Base-by-base conservation (phyloP, 2,329 filamentous ascomycete species). In the Pestalotiopsis sp. region DNA sequence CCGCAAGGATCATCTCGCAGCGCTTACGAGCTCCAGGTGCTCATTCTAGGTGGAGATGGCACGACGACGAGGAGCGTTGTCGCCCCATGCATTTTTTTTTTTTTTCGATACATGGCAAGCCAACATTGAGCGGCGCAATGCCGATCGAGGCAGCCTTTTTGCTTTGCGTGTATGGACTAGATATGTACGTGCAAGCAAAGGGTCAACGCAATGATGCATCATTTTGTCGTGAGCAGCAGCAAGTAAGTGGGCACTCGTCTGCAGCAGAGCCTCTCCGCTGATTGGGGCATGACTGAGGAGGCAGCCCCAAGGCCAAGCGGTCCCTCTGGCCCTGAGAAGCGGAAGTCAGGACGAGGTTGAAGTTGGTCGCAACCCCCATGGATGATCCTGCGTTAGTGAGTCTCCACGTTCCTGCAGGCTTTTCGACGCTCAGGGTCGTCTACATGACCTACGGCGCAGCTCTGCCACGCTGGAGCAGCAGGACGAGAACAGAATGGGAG, bases 401-500 rank as follows among this genome's bases (percentile, higher is more conserved):
- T 59, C 57, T 36, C 57, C 57, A 59, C 57, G 57, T 59, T 59
- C 57, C 57, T 59, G 57, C 57, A 59, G 57, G 57, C 57, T 59
- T 59, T 36, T 36, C 31, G 27, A 59, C 57, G 17, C 12, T 25
- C 12, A n/a, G 57, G 45, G 23, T 17, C 27, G 12, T 58, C 41
- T 45, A 45, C 41, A 45, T 45, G 17, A 52, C 45, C 45, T 52
- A n/a, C 6, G 11, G 7, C 45, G 20, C 17, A 14, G 27, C 27
- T 9, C 31, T 36, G 31, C 31, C 31, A 36, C 31, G 31, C 31
- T 36, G 31, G 31, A 36, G 31, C 31, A 36, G 31, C 31, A 36
- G 31, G 31, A 36, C 31, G 31, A 36, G 1, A 36, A 36, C 7
- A 36, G 31, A 36, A 36, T 36, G 7, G 31, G 2, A n/a, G 45